Evolutionary conservation across 345 rosid genomes (phyloP).

Genomic region (Bruguiera gymnorhiza): DNA sequence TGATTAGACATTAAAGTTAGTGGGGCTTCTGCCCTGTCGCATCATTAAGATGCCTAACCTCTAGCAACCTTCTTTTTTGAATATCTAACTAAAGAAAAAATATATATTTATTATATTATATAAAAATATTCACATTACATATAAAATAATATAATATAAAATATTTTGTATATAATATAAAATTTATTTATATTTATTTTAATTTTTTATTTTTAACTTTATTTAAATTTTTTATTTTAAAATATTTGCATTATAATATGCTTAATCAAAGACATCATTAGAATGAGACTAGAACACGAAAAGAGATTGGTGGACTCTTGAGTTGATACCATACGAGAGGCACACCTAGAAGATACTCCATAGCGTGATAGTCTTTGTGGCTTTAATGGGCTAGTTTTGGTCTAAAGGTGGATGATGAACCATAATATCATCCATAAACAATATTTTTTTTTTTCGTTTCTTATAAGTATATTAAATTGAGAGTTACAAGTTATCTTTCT

Average conservation of each 20-base stretch:
- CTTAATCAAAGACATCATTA: conserved; percentile 7
- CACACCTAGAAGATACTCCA: neutral
- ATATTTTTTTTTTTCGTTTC: no score
- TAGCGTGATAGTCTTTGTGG: neutral
- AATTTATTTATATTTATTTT: neutral
- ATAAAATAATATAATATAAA: no score
- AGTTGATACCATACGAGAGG: neutral
- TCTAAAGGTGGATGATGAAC: conserved; percentile 19
- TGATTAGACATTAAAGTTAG: conserved; percentile 22
- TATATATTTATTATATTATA: no score
- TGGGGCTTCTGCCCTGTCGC: conserved; percentile 8
- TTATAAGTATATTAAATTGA: no score
- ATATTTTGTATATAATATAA: neutral
- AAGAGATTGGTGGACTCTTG: neutral
- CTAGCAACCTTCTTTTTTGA: no score
- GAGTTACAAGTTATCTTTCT: no score
- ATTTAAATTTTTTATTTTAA: no score
- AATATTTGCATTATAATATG: no score
- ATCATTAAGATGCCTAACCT: neutral
- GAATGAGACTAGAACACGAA: conserved; percentile 2
- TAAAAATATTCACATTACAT: no score
- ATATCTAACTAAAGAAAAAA: no score
- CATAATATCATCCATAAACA: neutral
- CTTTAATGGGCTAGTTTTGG: neutral
- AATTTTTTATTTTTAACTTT: neutral